A percentile compares a stretch with the other conserved stretches of the same genome.
These are phyloP conservation scores for Talaromyces verruculosus DNA, from an alignment of 2,329 filamentous ascomycete species.

Conservation along the genomic window DNA sequence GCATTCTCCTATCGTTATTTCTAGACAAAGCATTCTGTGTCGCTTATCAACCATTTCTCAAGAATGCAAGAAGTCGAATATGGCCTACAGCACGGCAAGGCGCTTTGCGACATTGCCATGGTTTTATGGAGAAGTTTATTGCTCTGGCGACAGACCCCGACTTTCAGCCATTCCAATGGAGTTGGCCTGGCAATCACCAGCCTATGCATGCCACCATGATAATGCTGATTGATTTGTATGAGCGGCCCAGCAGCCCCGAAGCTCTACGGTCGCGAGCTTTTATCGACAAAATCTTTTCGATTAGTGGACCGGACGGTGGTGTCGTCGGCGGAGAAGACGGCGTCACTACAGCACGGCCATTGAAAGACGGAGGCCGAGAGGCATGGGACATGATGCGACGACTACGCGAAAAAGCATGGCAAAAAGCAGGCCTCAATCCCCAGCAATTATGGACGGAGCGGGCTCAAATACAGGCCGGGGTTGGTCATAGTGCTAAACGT, in stretches of 20 bases:
- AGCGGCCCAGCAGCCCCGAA: constrained; percentile 47
- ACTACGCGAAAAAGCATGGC: constrained; percentile 50
- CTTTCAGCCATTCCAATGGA: constrained; percentile 51
- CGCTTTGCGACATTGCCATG: constrained; percentile 49
- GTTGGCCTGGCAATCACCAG: constrained; percentile 49
- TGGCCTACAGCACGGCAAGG: constrained; percentile 50
- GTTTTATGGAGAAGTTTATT: constrained; percentile 52
- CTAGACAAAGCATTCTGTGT: constrained; percentile 51
- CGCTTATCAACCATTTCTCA: constrained; percentile 51
- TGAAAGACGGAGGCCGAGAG: constrained; percentile 50
- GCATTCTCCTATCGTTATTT: constrained; percentile 46
- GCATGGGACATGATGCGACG: constrained; percentile 52
- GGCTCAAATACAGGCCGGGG: constrained; percentile 43
- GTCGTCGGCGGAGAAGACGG: constrained; percentile 50
- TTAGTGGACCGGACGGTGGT: constrained; percentile 47
- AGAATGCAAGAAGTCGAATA: constrained; percentile 49
- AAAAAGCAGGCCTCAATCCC: constrained; percentile 50
- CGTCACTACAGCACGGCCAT: constrained; percentile 43
- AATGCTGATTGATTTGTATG: constrained; percentile 51
- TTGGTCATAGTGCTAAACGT: constrained; percentile 27
- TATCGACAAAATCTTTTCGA: constrained; percentile 48
- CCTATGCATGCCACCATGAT: constrained; percentile 50
- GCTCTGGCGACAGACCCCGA: constrained; percentile 49
- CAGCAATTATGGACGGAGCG: constrained; percentile 49
- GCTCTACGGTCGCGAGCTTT: constrained; percentile 47